Percentiles rank a stretch among this genome's conserved stretches.
Conservation (phyloP, 2,329 filamentous ascomycete genomes). For the Penicillium sp. region DNA sequence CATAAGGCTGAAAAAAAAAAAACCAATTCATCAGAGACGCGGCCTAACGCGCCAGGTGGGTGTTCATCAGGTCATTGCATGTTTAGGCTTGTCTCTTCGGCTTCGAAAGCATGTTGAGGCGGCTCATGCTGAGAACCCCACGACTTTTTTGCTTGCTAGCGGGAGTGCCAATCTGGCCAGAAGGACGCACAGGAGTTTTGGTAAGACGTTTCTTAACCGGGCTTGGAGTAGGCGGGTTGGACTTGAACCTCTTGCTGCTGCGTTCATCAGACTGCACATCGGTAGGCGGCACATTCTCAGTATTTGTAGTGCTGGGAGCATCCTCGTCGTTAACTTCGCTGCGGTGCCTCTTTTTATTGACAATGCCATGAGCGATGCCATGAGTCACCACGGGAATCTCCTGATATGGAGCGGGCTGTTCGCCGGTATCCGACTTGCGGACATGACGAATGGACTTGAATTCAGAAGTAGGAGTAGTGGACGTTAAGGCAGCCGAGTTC, state of each 20-base stretch:
- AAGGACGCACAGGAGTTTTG: conserved; percentile 34
- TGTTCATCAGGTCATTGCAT: not conserved
- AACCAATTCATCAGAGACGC: conserved; percentile 1
- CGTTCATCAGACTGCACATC: conserved; percentile 29
- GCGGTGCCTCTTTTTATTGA: conserved; percentile 43
- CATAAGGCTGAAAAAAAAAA: conserved; percentile 3
- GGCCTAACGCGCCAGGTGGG: conserved; percentile 16
- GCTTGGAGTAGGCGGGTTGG: conserved; percentile 36
- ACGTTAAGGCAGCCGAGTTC: conserved; percentile 16
- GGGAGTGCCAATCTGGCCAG: conserved; percentile 28
- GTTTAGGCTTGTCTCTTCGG: conserved; percentile 43
- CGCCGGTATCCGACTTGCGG: conserved; percentile 32
- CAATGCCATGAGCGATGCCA: conserved; percentile 42
- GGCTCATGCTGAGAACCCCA: conserved; percentile 45
- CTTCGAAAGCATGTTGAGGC: conserved; percentile 49
- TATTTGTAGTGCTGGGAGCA: conserved; percentile 16
- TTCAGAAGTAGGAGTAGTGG: conserved; percentile 11
- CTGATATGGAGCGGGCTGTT: conserved; percentile 23
- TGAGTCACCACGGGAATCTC: conserved; percentile 40
- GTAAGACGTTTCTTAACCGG: conserved; percentile 36
- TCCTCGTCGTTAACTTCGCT: conserved; percentile 33
- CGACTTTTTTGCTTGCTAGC: conserved; percentile 33
- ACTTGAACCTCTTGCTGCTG: conserved; percentile 39
- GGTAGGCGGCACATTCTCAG: conserved; percentile 35
- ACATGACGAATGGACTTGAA: conserved; percentile 45